Percentiles rank a stretch among this genome's conserved stretches.
phyloP scores from a whole-genome alignment of 176 grass and related monocot species.

The Hyparrhenia diplandra region DNA sequence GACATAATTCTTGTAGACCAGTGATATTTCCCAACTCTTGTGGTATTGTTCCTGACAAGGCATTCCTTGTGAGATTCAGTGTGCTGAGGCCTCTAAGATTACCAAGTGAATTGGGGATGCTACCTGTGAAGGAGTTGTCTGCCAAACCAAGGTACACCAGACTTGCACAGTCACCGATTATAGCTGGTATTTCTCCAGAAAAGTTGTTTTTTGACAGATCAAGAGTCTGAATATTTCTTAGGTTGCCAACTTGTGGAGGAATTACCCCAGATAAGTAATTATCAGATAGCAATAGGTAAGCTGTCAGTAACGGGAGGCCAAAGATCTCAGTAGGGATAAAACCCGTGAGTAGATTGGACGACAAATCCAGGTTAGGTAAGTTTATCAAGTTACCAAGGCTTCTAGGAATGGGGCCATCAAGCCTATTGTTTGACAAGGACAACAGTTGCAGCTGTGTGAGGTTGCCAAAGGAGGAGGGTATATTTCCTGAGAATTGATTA shows the following conservation, averaged over 20 bases:
- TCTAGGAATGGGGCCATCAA: slow-evolving; percentile 28
- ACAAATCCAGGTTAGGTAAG: not conserved
- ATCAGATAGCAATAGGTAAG: slow-evolving; percentile 8
- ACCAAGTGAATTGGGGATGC: not conserved
- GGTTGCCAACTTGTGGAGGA: slow-evolving; percentile 16
- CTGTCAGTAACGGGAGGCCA: not conserved
- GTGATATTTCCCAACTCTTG: not conserved
- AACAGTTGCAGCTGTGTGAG: slow-evolving; percentile 11
- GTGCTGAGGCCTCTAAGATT: slow-evolving; percentile 17
- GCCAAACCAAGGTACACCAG: slow-evolving; percentile 25
- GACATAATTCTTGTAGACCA: slow-evolving; percentile 4
- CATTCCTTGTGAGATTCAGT: slow-evolving; percentile 30
- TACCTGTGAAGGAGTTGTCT: slow-evolving; percentile 19
- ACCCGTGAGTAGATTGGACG: slow-evolving; percentile 15
- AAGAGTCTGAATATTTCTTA: not conserved
- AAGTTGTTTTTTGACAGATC: slow-evolving; percentile 28
- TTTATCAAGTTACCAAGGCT: slow-evolving; percentile 20
- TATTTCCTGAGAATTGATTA: slow-evolving; percentile 22
- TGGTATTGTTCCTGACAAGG: slow-evolving; percentile 18
- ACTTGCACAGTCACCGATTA: slow-evolving; percentile 18
- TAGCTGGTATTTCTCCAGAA: slow-evolving; percentile 9
- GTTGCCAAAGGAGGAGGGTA: slow-evolving; percentile 38
- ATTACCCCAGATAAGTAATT: slow-evolving; percentile 20
- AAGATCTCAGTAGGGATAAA: slow-evolving; percentile 35
- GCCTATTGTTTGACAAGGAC: not conserved